Base-by-base conservation (phyloP, 2,329 filamentous ascomycete species). In the Sarocladium brachiariae region DNA sequence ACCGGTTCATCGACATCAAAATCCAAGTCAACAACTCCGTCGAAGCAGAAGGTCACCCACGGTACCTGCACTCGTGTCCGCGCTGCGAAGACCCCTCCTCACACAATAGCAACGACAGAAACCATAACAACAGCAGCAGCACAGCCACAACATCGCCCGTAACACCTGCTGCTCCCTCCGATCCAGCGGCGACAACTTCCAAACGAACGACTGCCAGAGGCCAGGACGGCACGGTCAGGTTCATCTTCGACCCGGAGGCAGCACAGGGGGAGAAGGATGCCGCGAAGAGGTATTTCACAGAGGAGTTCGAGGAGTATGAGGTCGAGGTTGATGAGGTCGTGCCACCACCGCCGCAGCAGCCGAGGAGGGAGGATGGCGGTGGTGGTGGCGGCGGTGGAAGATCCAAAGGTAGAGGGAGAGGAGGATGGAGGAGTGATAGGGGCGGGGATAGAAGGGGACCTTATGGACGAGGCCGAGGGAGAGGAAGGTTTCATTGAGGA, bases 11-110 rank as follows among this genome's bases (percentile, higher is more conserved):
- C 62, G 81, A 86, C 56, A 83, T 95, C 58, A 89, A 93, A 63
- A 96, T 97, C 55, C 77, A 81, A 21, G 76, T 96, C 55, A 96
- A 97, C 66, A 81, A 87, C 59, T 86, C 95, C 67, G 78, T 89
- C 47, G 84, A 89, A 49, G 71, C 75, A 31, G 72, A 70, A n/a
- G 66, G 76, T 6, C 67, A 82, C 38, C 77, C 80, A 0, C 83
- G 89, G 18, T 85, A 84, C 65, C 77, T 83, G 2, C 73, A 78
- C 56, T 79, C 74, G 68, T 81, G 78, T 58, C 65, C 72, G n/a
- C 65, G 65, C 6, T 82, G 78, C 58, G 71, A 74, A 25, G 65
- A 65, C 6, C 69, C 1, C 41, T 60, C 48, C 56, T 65, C 56
- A 13, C 53, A 65, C 55, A 49, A n/a, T n/a, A n/a, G n/a, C n/a